Conservation (phyloP, 805 yeast genomes). For the Cyberlindnera lachancei region DNA sequence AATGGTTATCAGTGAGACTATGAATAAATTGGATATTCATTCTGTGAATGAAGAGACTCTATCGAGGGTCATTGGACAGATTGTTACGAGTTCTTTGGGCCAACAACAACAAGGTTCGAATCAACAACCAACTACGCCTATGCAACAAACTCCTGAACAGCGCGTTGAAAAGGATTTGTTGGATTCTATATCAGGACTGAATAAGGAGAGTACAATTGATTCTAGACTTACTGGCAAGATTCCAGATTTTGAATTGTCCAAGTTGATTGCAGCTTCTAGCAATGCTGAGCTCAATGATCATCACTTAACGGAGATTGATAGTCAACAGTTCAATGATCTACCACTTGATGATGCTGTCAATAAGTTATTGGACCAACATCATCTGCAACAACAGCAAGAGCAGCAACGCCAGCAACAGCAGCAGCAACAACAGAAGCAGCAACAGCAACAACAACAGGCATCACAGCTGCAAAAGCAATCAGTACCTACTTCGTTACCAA, state of each 20-base stretch:
- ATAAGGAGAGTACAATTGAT: constrained; percentile 24
- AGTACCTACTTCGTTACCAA: no score
- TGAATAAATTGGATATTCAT: constrained; percentile 35
- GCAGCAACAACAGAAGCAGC: not conserved
- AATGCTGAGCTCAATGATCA: not conserved
- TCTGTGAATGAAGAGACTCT: constrained; percentile 34
- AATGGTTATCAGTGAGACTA: constrained; percentile 20
- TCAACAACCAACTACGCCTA: constrained; percentile 1
- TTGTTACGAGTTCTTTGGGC: constrained; percentile 15
- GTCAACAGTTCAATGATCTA: no score
- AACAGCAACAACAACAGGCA: not conserved
- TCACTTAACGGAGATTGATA: not conserved
- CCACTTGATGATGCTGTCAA: no score
- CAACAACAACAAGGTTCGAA: not conserved
- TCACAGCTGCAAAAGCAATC: not conserved
- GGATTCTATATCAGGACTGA: constrained; percentile 20
- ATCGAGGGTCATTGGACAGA: constrained; percentile 19
- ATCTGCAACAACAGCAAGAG: not conserved
- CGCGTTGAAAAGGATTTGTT: not conserved
- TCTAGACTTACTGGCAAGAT: constrained; percentile 5
- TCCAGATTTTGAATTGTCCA: constrained; percentile 8
- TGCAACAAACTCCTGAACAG: not conserved
- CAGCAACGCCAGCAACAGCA: constrained; percentile 1
- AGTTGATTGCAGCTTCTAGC: constrained; percentile 2
- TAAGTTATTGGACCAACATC: no score